Evolutionary conservation across 2,329 filamentous ascomycete species (phyloP), one percentile per base, ranked within the genome.

Genomic region (Aureobasidium sp.): DNA sequence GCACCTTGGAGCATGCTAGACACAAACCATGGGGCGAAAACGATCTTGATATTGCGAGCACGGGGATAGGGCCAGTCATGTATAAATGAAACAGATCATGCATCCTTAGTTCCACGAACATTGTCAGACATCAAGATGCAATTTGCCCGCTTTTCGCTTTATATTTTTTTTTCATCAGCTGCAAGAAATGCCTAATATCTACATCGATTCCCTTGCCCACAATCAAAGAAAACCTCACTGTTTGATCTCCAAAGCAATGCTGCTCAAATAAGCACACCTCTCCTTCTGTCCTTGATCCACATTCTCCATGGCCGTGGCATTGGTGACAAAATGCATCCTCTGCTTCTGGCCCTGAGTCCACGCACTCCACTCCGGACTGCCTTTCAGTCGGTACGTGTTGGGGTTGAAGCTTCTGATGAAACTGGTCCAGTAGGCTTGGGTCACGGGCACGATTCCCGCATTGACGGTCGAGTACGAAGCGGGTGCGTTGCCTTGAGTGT

Each of bases 391-490:
- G 52, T 74, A 67, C 14, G 60, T 71, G 63, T 90, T 90, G 0
- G 86, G 86, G 64, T 90, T 73, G 32, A 81, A 74, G 0, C 73
- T 74, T 22, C 78, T 70, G 56, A 90, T 81, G 63, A 90, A 90
- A 58, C 81, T 86, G 1, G 81, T 79, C 84, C 85, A 90, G 66
- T 89, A 90, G 0, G 74, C 77, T 62, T 88, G 83, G 24, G 86
- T 77, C 0, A 85, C 68, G 0, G 78, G 73, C 1, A 85, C 74
- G 5, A 85, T 80, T 0, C 63, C 63, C 1, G 70, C 75, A 58
- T 89, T 88, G 12, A 68, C 66, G 0, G 70, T 63, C 6, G 65
- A 64, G 59, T 88, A 88, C 41, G 78, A 83, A 2, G 63, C 62
- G 0, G 84, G 83, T 1, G 75, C 66, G 0, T 57, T 62, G 4